Evolutionary conservation across 2,329 filamentous ascomycete species (phyloP).

Genomic region (Trichocomaceae sp.): DNA sequence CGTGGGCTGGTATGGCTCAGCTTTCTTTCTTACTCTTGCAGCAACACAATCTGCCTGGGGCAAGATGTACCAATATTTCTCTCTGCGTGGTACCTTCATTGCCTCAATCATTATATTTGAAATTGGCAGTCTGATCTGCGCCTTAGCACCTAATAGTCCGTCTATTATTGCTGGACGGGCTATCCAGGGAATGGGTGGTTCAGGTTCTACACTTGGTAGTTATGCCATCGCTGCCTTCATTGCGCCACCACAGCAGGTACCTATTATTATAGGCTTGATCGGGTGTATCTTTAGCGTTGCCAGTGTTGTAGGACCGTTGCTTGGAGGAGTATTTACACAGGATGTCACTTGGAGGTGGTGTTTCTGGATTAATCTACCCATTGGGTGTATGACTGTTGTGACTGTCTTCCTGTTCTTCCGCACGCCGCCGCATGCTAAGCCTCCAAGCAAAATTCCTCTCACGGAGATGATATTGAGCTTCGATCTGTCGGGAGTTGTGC

Average conservation of each 20-base stretch:
- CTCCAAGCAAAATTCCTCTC: neutral
- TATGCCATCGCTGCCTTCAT: conserved; percentile 5
- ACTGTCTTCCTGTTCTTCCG: neutral
- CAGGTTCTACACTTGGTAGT: conserved; percentile 7
- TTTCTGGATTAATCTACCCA: conserved; percentile 28
- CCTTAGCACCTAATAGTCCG: neutral
- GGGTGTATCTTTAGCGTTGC: no score
- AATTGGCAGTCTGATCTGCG: conserved; percentile 27
- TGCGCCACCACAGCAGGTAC: conserved; percentile 12
- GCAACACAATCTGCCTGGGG: conserved; percentile 19
- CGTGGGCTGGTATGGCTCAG: conserved; percentile 43
- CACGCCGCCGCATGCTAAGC: conserved; percentile 11
- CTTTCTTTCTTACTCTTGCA: conserved; percentile 23
- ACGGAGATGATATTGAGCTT: conserved; percentile 19
- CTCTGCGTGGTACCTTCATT: conserved; percentile 25
- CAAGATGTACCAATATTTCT: conserved; percentile 25
- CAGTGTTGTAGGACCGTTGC: no score
- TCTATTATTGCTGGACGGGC: neutral
- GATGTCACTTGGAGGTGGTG: conserved; percentile 9
- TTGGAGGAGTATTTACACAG: no score
- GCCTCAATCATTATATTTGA: conserved; percentile 27
- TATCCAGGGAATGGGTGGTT: no score
- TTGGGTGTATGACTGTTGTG: conserved; percentile 19
- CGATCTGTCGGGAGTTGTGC: conserved; percentile 18
- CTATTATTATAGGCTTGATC: no score